phyloP scores from a whole-genome alignment of 805 yeast species.

The Sugiyamaella lignohabitans region DNA sequence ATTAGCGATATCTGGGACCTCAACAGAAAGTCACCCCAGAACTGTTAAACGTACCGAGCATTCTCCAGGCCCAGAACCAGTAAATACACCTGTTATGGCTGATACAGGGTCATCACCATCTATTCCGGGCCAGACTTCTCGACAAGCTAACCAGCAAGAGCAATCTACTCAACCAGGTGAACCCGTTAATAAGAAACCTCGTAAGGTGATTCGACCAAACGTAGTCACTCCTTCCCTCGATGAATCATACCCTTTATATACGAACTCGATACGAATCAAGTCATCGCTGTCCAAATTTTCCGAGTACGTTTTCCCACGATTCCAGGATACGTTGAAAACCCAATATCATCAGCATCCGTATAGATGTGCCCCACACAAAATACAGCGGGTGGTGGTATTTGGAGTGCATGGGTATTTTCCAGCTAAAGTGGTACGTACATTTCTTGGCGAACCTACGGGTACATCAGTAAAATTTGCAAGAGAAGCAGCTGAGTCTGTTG shows the following conservation, averaged over 20 bases:
- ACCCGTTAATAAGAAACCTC: constrained; percentile 5
- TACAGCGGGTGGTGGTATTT: constrained; percentile 65
- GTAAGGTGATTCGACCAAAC: constrained; percentile 20
- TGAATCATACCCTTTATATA: constrained; percentile 23
- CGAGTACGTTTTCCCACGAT: constrained; percentile 13
- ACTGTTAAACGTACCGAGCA: constrained; percentile 18
- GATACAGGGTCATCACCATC: not conserved
- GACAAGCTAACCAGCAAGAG: not conserved
- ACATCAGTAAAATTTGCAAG: constrained; percentile 85
- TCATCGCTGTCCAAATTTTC: constrained; percentile 19
- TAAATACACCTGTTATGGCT: not conserved
- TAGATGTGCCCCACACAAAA: constrained; percentile 20
- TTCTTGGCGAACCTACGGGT: constrained; percentile 95
- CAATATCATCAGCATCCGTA: constrained; percentile 26
- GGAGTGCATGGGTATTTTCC: constrained; percentile 99
- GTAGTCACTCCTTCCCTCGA: constrained; percentile 26
- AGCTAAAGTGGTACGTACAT: constrained; percentile 69
- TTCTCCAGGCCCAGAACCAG: constrained; percentile 5
- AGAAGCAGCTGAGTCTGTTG: constrained; percentile 77
- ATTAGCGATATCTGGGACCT: constrained; percentile 30
- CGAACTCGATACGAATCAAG: constrained; percentile 16
- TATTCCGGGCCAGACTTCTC: not conserved
- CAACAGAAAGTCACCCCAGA: constrained; percentile 27
- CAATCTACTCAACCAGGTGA: not conserved
- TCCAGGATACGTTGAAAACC: constrained; percentile 10